Base-by-base conservation (phyloP, 2,329 filamentous ascomycete species). In the Capronia americana region DNA sequence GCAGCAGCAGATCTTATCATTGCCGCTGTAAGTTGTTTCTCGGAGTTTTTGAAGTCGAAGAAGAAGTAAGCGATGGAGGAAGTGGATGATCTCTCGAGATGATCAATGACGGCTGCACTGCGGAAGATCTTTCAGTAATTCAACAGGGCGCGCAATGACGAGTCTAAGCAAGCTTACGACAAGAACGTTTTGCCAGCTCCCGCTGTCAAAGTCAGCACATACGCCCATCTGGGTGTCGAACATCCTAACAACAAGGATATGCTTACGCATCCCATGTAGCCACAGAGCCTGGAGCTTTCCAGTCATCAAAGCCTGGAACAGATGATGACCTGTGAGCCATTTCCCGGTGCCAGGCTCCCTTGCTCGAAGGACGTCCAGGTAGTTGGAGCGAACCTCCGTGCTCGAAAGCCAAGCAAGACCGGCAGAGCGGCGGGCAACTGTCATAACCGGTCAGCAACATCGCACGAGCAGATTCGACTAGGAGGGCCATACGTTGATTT, bases 1-100 rank as follows among this genome's bases (percentile, higher is more conserved):
- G 48, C 20, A 6, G 61, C 65, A 34, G 46, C 24, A 11, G 65
- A 71, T 34, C 64, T 61, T n/a, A 71, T 41, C 26, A 67, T 63
- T 11, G 51, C 64, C 24, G 61, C 41, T n/a, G 59, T 57, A 1
- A 57, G 55, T 56, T 69, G 67, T 58, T 71, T 72, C 44, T 54
- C 60, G 1, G 32, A 26, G 57, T 69, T 68, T 20, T 60, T 67
- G 65, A 71, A 72, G 48, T 72, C 70, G 57, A 72, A 72, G 41
- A 67, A 72, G 55, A 72, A 72, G 53, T 70, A 67, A 46, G 62
- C 61, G 17, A 72, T 48, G 26, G 34, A 17, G 4, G 51, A 51
- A 26, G 32, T 46, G 20, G 64, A 50, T 44, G 50, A 51, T 34
- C 34, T 48, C 26, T 28, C 46, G 14, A 44, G n/a, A 44, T 44